Conservation (phyloP, 331 rosid species). For the Acacia concinna region DNA sequence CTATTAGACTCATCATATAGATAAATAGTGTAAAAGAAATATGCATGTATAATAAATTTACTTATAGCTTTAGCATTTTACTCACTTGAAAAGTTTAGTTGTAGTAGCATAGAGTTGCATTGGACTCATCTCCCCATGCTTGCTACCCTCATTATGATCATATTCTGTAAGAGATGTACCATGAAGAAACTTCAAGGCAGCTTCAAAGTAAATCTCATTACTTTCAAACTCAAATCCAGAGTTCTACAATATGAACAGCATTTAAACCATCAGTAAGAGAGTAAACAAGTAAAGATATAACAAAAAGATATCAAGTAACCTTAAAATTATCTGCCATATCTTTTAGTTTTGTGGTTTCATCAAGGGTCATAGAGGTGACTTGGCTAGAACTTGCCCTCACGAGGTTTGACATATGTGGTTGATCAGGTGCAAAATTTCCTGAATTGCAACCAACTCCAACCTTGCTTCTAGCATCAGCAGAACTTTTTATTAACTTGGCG, state of each 20-base stretch:
- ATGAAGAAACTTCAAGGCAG: slow-evolving; percentile 77
- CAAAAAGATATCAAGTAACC: slow-evolving; percentile 49
- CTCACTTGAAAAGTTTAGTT: slow-evolving; percentile 70
- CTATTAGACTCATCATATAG: background rate
- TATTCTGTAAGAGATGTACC: slow-evolving; percentile 64
- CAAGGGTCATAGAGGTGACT: slow-evolving; percentile 46
- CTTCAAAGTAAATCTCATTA: slow-evolving; percentile 70
- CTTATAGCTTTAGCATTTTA: slow-evolving; percentile 10
- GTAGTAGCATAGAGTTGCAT: slow-evolving; percentile 55
- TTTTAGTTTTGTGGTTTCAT: slow-evolving; percentile 63
- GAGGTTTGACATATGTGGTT: slow-evolving; percentile 48
- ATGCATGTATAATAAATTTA: background rate
- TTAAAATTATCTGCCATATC: slow-evolving; percentile 62
- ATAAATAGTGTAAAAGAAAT: background rate
- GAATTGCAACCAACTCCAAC: slow-evolving; percentile 31
- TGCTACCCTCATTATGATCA: slow-evolving; percentile 46
- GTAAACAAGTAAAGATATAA: slow-evolving; percentile 22
- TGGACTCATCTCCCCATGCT: slow-evolving; percentile 50
- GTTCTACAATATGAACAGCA: slow-evolving; percentile 37
- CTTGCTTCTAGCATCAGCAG: slow-evolving; percentile 36
- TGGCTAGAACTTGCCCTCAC: slow-evolving; percentile 42
- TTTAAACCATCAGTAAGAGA: slow-evolving; percentile 17
- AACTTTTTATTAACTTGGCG: slow-evolving; percentile 37
- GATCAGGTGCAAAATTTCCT: slow-evolving; percentile 41
- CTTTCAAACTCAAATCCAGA: slow-evolving; percentile 65